Base-by-base conservation (phyloP, 2,329 filamentous ascomycete genomes). In the Fusarium mexicanum region DNA sequence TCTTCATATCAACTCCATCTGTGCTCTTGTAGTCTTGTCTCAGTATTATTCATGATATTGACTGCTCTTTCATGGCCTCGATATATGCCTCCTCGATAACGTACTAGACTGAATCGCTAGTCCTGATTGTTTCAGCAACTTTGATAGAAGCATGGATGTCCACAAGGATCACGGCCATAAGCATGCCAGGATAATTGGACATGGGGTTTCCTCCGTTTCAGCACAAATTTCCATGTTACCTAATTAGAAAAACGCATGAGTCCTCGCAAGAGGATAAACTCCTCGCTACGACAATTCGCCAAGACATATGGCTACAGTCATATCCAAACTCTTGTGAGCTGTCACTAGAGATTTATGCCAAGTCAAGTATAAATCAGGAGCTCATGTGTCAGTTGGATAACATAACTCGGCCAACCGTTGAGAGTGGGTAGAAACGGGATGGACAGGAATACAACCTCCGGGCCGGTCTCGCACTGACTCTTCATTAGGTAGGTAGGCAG, bases 101-200 rank as follows among this genome's bases (percentile, higher is more conserved):
- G 64, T 74, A 74, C 72, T 74, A 74, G 61, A 64, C 71, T 57
- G 29, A 44, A 44, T 72, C 48, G 26, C 62, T 73, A 72, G 70
- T 51, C 69, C 48, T 60, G 16, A 67, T 53, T 35, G 54, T 58
- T 62, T 59, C 17, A 64, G 37, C 50, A 61, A 51, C 61, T 73
- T 73, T 73, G 70, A 73, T 73, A 73, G 65, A 73, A 66, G 71
- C 71, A 73, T 73, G 66, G 50, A 54, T 46, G 38, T 44, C 47
- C 68, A 66, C 67, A 53, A 71, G 67, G 67, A 54, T 67, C 62
- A 70, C 41, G 48, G 53, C 46, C 51, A 70, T 55, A 66, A 60
- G 46, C 67, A 65, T 70, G 61, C 53, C 33, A 29, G 67, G 66
- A 48, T 70, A 59, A 59, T 61, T 50, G 46, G 41, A 70, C 60